Evolutionary conservation across 805 yeast species (phyloP).

Genomic region (Phaffomyces antillensis): DNA sequence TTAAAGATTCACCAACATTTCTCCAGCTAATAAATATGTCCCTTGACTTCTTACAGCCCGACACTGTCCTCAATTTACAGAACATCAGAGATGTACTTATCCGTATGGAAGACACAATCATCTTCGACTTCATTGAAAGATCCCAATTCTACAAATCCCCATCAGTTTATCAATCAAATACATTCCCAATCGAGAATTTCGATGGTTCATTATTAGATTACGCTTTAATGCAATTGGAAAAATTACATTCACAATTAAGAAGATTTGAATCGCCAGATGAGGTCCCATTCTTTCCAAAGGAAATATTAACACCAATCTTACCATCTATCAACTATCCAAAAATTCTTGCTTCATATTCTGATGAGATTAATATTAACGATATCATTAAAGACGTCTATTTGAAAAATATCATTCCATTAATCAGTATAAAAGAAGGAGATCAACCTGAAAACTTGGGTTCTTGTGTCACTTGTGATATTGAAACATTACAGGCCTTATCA

Average conservation of each 20-base stretch:
- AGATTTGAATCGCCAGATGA: conserved; percentile 95
- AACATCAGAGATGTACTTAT: conserved; percentile 82
- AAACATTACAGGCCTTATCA: conserved; percentile 78
- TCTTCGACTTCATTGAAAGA: conserved; percentile 87
- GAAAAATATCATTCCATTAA: conserved; percentile 63
- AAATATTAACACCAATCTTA: conserved; percentile 56
- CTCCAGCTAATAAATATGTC: background rate
- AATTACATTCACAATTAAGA: conserved; percentile 69
- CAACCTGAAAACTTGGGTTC: conserved; percentile 85
- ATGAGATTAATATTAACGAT: conserved; percentile 68
- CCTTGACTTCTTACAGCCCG: conserved; percentile 84
- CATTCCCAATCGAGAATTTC: conserved; percentile 56
- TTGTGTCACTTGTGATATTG: conserved; percentile 78
- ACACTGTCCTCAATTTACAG: conserved; percentile 67
- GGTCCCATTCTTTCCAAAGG: conserved; percentile 75
- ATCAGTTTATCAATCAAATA: conserved; percentile 58
- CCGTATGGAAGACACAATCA: conserved; percentile 94
- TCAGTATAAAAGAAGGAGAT: conserved; percentile 61
- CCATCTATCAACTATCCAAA: conserved; percentile 78
- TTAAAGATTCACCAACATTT: too few species aligned
- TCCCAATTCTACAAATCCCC: conserved; percentile 78
- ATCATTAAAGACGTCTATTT: conserved; percentile 66
- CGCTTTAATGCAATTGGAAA: conserved; percentile 72
- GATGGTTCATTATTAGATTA: conserved; percentile 84
- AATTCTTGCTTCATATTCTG: conserved; percentile 65